phyloP scores from a whole-genome alignment of 176 grass and related monocot species.

The Oryza officinalis region DNA sequence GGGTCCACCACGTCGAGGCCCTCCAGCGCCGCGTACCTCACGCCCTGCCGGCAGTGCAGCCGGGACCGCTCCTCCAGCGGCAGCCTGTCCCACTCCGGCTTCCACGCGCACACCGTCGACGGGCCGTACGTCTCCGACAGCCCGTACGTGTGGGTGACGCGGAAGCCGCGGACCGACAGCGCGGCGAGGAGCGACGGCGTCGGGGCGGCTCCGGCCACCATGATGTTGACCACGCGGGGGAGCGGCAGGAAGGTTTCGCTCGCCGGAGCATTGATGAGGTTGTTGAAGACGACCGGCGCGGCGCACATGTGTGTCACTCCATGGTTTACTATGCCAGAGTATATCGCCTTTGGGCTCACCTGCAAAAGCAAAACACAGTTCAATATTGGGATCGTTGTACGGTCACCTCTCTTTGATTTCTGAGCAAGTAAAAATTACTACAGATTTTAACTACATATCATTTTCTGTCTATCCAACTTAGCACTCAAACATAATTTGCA shows the following conservation, averaged over 20 bases:
- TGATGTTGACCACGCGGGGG: conserved; percentile 64
- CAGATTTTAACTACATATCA: neutral
- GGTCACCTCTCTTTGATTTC: neutral
- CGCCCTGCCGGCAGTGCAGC: conserved; percentile 76
- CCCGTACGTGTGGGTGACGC: conserved; percentile 83
- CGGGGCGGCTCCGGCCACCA: conserved; percentile 74
- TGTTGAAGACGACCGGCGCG: conserved; percentile 79
- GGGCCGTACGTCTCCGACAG: conserved; percentile 88
- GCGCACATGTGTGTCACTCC: conserved; percentile 91
- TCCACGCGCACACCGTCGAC: conserved; percentile 74
- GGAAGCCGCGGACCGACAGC: conserved; percentile 72
- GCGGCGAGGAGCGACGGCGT: conserved; percentile 68
- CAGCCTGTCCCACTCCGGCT: conserved; percentile 76
- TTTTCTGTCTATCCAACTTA: no score
- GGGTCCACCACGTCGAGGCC: conserved; percentile 71
- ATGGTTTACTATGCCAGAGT: conserved; percentile 67
- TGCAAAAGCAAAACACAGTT: conserved; percentile 24
- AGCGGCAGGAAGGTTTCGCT: conserved; percentile 78
- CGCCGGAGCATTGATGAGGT: conserved; percentile 74
- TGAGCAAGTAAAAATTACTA: neutral
- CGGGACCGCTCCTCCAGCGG: conserved; percentile 64
- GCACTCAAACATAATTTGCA: neutral
- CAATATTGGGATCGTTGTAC: neutral
- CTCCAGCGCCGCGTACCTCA: conserved; percentile 77
- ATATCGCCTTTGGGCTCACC: conserved; percentile 82